Evolutionary conservation across 345 rosid species (phyloP), one percentile per base, ranked within the genome.

Genomic region (Litchi chinensis): DNA sequence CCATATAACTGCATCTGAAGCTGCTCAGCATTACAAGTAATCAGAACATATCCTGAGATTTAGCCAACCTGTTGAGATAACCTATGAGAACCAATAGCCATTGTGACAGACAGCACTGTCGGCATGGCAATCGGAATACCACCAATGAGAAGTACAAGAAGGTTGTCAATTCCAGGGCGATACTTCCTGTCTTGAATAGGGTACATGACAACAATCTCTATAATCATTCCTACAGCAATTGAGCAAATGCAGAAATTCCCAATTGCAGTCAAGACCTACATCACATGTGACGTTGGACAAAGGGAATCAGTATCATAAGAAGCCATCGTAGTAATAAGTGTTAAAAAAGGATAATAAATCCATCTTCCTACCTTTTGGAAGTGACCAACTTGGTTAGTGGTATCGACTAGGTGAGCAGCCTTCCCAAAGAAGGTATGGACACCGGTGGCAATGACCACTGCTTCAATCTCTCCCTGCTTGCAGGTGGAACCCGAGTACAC

Each of bases 111-210:
- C 71, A 95, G 88, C 77, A 95, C 99, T 2, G 98, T 96, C 26
- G 99, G 99, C 99, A 96, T 96, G 75, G 99, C 99, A 81, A 96
- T 96, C 8, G 99, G 99, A 84, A 96, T 96, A 82, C 99, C 98
- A 43, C 99, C 98, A 71, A 96, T 96, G 75, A 96, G 94, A 73
- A 96, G 97, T 37, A 96, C 99, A 82, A 96, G 99, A 78, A 96
- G 98, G 80, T 96, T 96, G 87, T 94, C 99, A 66, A 94, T 96
- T 74, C 99, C 99, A 80, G 99, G 97, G 63, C 99, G 97, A 77
- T 96, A 94, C 10, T 86, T 12, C 77, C 99, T 88, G 72, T 90
- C 93, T 91, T 96, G 99, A 78, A 96, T 96, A 15, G 98, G 98
- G 79, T 91, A 96, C 98, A 96, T 96, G 65, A 96, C 99, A 24